Conservation (phyloP, 2,329 filamentous ascomycete genomes). For the Trichoderma harzianum region DNA sequence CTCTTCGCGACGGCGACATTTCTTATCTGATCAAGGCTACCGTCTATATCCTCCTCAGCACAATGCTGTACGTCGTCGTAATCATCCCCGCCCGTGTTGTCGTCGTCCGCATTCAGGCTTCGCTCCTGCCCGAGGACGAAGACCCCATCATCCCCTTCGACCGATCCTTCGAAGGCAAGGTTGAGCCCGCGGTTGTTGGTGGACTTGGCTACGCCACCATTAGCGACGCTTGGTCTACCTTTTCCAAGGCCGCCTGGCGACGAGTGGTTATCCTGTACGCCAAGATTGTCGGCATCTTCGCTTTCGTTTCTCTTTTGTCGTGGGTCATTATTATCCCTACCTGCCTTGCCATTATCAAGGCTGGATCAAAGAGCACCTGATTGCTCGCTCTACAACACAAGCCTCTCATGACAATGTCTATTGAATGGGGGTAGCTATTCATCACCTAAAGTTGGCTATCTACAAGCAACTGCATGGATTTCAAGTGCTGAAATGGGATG, state of each 20-base stretch:
- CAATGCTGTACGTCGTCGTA: conserved; percentile 57
- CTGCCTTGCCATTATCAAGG: conserved; percentile 40
- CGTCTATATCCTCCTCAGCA: conserved; percentile 42
- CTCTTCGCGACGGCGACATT: conserved; percentile 34
- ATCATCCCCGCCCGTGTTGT: conserved; percentile 74
- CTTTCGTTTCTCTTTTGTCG: conserved; percentile 47
- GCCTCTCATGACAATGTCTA: background rate
- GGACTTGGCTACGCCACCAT: conserved; percentile 69
- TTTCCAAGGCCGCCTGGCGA: conserved; percentile 68
- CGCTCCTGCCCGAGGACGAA: conserved; percentile 74
- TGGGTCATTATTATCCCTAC: conserved; percentile 48
- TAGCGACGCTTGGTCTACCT: conserved; percentile 74
- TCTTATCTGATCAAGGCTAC: conserved; percentile 40
- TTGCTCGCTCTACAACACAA: background rate
- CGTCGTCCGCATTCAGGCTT: conserved; percentile 80
- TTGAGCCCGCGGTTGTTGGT: conserved; percentile 70
- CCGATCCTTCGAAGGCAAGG: conserved; percentile 74
- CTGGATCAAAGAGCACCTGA: background rate
- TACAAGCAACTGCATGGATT: background rate
- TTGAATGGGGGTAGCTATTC: background rate
- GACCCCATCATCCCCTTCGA: conserved; percentile 89
- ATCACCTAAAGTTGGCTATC: background rate
- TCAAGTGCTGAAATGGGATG: background rate
- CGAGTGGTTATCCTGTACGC: conserved; percentile 71
- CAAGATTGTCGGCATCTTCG: conserved; percentile 62